Evolutionary conservation across 352 stramenopile species (phyloP).

Genomic region (Pythium utonaiense): DNA sequence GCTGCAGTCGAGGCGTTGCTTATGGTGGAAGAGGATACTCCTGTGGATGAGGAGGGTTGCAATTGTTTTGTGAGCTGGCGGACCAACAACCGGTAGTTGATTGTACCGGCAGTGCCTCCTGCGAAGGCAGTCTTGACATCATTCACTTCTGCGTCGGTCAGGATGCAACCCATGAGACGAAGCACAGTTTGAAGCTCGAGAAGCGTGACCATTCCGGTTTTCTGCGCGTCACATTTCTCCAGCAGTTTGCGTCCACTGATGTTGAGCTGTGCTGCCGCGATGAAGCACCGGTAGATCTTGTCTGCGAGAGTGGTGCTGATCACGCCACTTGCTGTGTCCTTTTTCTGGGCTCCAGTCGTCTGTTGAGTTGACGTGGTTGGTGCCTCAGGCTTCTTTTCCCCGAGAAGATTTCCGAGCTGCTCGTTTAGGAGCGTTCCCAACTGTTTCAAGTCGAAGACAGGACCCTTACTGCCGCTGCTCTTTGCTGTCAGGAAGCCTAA

Average conservation of each 20-base stretch:
- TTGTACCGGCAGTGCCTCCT: conserved; percentile 33
- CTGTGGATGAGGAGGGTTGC: conserved; percentile 7
- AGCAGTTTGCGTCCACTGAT: conserved; percentile 69
- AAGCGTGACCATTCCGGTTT: conserved; percentile 49
- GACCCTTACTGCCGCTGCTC: conserved; percentile 21
- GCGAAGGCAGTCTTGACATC: conserved; percentile 50
- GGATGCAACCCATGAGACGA: conserved; percentile 66
- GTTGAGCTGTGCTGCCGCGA: conserved; percentile 64
- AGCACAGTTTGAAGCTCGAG: conserved; percentile 75
- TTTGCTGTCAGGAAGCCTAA: conserved; percentile 34
- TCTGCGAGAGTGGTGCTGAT: conserved; percentile 35
- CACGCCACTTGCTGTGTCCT: background rate
- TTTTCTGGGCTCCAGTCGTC: background rate
- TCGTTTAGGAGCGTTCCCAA: conserved; percentile 11
- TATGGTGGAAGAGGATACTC: background rate
- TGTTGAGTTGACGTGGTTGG: background rate
- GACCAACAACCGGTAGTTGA: conserved; percentile 50
- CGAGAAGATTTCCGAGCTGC: conserved; percentile 10
- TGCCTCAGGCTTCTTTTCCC: conserved; percentile 13
- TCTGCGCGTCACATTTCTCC: conserved; percentile 62
- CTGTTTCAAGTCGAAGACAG: conserved; percentile 30
- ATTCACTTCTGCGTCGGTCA: conserved; percentile 46
- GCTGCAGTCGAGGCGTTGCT: background rate
- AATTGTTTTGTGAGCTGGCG: conserved; percentile 42
- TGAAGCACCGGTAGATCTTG: conserved; percentile 67